A percentile compares a stretch with the other conserved stretches of the same genome.
Evolutionary conservation across 768 basidiomycete genomes (phyloP).

Genomic region (Suillus hirtellus): DNA sequence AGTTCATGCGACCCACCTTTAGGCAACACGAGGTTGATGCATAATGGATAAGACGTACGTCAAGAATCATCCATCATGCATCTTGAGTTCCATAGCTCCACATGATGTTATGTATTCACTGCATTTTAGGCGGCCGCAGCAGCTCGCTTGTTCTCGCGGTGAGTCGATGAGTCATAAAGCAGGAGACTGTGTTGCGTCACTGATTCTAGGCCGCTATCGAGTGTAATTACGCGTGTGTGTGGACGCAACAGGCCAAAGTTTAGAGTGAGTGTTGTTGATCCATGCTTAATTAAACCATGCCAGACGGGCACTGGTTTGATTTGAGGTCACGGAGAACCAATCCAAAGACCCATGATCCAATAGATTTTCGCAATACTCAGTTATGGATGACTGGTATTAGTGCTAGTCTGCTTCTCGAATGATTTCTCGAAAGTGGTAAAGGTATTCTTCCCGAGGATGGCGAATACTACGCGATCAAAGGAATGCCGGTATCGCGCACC

Average conservation of each 20-base stretch:
- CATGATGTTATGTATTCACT: not conserved
- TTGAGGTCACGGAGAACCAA: not conserved
- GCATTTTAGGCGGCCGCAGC: not conserved
- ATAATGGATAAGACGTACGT: conserved; percentile 3
- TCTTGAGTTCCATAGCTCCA: not conserved
- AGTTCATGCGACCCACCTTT: not conserved
- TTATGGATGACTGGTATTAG: not conserved
- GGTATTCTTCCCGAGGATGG: conserved; percentile 56
- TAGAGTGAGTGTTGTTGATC: conserved; percentile 1
- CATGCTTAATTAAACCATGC: not conserved
- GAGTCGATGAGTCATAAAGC: not conserved
- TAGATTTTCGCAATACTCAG: not conserved
- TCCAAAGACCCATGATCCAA: not conserved
- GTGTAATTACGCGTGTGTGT: not conserved
- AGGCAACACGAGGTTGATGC: not conserved
- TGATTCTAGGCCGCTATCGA: not conserved
- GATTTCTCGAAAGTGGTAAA: conserved; percentile 41
- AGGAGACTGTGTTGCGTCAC: not conserved
- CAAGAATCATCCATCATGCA: not conserved
- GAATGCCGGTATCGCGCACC: conserved; percentile 54
- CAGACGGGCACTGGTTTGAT: not conserved
- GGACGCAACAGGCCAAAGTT: not conserved
- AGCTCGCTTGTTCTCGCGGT: not conserved
- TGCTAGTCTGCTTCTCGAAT: conserved; percentile 28
- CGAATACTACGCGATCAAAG: conserved; percentile 68